Conservation (phyloP, 768 basidiomycete genomes). For the Pleurotus djamor region DNA sequence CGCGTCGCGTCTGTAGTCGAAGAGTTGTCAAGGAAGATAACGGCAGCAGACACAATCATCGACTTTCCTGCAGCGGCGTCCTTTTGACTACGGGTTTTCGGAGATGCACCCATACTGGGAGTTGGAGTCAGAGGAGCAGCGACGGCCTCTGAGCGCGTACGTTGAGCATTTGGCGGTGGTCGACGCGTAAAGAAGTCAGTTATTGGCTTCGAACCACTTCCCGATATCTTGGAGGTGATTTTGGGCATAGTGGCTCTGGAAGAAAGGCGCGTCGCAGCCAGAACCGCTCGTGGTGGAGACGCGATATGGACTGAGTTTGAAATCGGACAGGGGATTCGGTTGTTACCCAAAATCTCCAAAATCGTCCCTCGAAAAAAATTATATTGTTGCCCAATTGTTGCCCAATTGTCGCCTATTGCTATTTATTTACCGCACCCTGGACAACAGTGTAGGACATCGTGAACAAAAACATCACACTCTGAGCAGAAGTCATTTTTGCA, state of each 20-base stretch:
- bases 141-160: background rate
- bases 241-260: slow-evolving; percentile 4
- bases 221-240: background rate
- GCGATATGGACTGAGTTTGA: slow-evolving; percentile 5
- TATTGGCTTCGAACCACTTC: background rate
- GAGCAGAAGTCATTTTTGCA: slow-evolving; percentile 88
- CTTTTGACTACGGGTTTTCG: background rate
- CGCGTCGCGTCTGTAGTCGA: background rate
- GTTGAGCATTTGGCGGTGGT: background rate
- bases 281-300: background rate
- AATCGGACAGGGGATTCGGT: background rate
- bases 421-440: slow-evolving; percentile 73
- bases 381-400: too few species aligned
- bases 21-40: background rate
- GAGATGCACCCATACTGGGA: background rate
- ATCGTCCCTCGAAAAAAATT: background rate
- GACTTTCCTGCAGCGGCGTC: background rate
- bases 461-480: slow-evolving; percentile 96
- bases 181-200: slow-evolving; percentile 8
- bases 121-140: background rate
- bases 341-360: background rate
- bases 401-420: slow-evolving; percentile 8
- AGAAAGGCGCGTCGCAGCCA: background rate
- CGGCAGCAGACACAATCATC: background rate
- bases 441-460: slow-evolving; percentile 94